Evolutionary conservation across 176 grass and related monocot species (phyloP), one percentile per base, ranked within the genome.

Genomic region (Bonia amplexicaulis): DNA sequence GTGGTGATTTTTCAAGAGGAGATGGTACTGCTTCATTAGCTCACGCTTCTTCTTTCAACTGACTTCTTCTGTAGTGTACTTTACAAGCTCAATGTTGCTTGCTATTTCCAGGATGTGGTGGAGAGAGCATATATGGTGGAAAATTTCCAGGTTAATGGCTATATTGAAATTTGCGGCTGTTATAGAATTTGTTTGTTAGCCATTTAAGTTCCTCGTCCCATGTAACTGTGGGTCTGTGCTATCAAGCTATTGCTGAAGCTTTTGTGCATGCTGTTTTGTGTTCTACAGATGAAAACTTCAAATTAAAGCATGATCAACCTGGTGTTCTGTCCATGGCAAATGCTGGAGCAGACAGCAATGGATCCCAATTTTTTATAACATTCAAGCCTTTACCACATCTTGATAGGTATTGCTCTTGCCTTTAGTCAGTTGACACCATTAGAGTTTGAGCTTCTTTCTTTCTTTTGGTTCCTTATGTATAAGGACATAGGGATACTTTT

Each of bases 41-140:
- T 64, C 90, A 92, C 87, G 93, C 93, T 90, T 86, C 92, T 92
- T 90, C 89, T 94, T 94, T 92, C 82, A 92, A 88, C 78, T 94
- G 82, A 90, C 87, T 88, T 92, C 79, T 94, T 92, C 63, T 94
- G 80, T 92, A 80, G 76, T 94, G 83, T 85, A 92, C 79, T 81
- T 90, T 83, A 73, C 83, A 85, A 90, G 90, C 87, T 90, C 87
- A 86, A 92, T 47, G 2, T 88, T 92, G 77, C 83, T 73, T 94
- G 82, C 85, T 94, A 81, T 94, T 94, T 94, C 93, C 93, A 94
- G 93, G 93, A 87, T 61, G 82, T 86, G 93, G 93, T 88, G 93
- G 93, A 68, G 93, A 94, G 75, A 94, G 93, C 71, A 90, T 92
- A 71, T 94, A 94, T 92, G 93, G 93, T 86, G 88, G 85, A 81